These are phyloP conservation scores for Moesziomyces sp. DNA, from an alignment of 1,284 basidiomycete genomes.

Conservation along the genomic window DNA sequence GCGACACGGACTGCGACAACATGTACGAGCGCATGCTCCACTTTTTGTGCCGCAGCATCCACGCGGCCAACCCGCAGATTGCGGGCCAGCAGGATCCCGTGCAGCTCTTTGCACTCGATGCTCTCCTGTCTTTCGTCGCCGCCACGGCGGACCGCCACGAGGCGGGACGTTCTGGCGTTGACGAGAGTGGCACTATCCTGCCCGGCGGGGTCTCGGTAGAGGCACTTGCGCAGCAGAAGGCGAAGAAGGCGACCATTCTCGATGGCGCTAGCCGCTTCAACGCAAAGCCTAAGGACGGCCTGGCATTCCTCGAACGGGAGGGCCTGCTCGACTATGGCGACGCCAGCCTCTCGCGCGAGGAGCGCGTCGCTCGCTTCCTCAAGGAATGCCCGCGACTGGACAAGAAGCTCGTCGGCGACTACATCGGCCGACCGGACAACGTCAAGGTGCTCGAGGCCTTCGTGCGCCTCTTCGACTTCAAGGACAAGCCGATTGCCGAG, in stretches of 20 bases:
- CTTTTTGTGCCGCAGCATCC: conserved; percentile 75
- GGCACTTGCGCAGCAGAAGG: conserved; percentile 78
- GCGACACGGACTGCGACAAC: conserved; percentile 95
- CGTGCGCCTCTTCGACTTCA: conserved; percentile 89
- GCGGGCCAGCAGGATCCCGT: conserved; percentile 81
- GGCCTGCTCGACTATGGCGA: conserved; percentile 74
- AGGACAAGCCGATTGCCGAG: conserved; percentile 89
- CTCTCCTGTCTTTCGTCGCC: conserved; percentile 85
- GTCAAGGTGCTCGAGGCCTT: conserved; percentile 86
- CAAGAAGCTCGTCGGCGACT: conserved; percentile 94
- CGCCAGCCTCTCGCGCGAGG: conserved; percentile 51
- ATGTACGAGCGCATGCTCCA: conserved; percentile 90
- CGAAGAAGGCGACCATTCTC: conserved; percentile 85
- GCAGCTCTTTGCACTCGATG: conserved; percentile 89
- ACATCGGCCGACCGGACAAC: conserved; percentile 88
- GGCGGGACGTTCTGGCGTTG: conserved; percentile 69
- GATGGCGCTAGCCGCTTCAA: conserved; percentile 90
- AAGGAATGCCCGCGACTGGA: conserved; percentile 87
- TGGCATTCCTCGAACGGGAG: conserved; percentile 77
- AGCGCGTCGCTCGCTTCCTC: conserved; percentile 78
- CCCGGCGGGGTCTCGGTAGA: conserved; percentile 70
- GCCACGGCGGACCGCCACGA: conserved; percentile 85
- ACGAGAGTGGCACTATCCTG: conserved; percentile 15
- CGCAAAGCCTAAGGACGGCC: conserved; percentile 89
- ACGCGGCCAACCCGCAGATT: conserved; percentile 74